phyloP scores from a whole-genome alignment of 2,329 filamentous ascomycete species.

The Xylaria arbuscula region DNA sequence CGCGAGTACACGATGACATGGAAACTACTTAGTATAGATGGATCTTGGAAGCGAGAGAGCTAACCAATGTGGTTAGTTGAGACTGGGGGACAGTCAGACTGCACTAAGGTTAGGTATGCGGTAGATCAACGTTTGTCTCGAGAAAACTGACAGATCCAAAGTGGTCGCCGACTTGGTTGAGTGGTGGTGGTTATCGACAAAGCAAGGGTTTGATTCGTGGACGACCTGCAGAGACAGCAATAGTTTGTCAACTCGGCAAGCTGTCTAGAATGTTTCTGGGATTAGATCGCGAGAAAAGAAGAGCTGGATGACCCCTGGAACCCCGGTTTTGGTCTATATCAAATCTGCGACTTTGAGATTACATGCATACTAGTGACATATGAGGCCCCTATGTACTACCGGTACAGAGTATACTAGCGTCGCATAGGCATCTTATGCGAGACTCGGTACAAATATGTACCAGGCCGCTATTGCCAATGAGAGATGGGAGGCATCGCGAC shows the following conservation, averaged over 20 bases:
- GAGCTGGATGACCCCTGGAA: neutral
- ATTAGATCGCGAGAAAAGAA: neutral
- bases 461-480: neutral
- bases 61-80: constrained; percentile 3
- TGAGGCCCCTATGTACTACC: neutral
- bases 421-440: neutral
- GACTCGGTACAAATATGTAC: neutral
- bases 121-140: constrained; percentile 1
- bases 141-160: constrained; percentile 18
- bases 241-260: constrained; percentile 25
- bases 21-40: neutral
- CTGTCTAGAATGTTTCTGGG: neutral
- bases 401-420: neutral
- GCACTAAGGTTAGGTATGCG: too few relatives aligned
- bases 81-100: neutral
- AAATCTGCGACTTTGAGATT: neutral
- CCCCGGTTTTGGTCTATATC: neutral
- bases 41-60: neutral
- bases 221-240: constrained; percentile 25
- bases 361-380: neutral
- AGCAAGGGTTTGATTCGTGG: constrained; percentile 28
- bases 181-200: constrained; percentile 6
- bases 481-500: neutral
- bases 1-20: neutral
- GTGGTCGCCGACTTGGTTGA: constrained; percentile 31